Evolutionary conservation across 176 grass and related monocot genomes (phyloP).

Genomic region (Olyra latifolia): DNA sequence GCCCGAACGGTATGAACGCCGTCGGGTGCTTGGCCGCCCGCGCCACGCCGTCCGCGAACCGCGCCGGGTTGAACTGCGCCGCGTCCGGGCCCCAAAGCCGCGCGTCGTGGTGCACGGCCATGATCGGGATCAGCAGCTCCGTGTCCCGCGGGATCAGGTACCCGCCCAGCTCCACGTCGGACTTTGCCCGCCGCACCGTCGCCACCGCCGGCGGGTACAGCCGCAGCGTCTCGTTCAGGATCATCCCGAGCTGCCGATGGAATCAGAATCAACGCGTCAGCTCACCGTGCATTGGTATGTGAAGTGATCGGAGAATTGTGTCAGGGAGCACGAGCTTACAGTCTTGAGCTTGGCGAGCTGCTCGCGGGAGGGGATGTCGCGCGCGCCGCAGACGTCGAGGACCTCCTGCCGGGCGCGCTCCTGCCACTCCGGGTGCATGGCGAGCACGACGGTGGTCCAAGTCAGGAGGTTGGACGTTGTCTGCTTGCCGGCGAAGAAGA

Average conservation of each 20-base stretch:
- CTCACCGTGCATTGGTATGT: neutral
- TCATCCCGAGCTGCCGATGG: conserved; percentile 73
- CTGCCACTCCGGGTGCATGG: conserved; percentile 98
- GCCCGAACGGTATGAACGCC: conserved; percentile 94
- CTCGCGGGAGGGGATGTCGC: conserved; percentile 63
- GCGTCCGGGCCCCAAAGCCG: conserved; percentile 83
- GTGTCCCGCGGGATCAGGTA: conserved; percentile 80
- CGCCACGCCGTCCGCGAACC: conserved; percentile 65
- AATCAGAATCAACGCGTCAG: conserved; percentile 4
- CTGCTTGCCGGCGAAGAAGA: conserved; percentile 98
- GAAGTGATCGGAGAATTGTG: neutral
- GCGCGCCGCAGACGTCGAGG: conserved; percentile 70
- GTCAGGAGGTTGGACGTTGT: conserved; percentile 97
- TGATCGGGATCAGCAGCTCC: conserved; percentile 93
- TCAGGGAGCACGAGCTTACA: conserved; percentile 29
- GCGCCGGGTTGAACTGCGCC: conserved; percentile 81
- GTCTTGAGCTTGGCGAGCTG: conserved; percentile 90
- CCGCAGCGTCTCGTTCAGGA: conserved; percentile 94
- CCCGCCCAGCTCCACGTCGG: conserved; percentile 72
- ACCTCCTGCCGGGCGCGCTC: conserved; percentile 84
- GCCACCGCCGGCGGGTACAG: conserved; percentile 97
- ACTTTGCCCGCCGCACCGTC: conserved; percentile 79
- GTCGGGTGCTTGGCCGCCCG: conserved; percentile 67
- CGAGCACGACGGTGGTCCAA: conserved; percentile 84
- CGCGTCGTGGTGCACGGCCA: conserved; percentile 93